Evolutionary conservation across 345 rosid genomes (phyloP).

Genomic region (Camelina neglecta): DNA sequence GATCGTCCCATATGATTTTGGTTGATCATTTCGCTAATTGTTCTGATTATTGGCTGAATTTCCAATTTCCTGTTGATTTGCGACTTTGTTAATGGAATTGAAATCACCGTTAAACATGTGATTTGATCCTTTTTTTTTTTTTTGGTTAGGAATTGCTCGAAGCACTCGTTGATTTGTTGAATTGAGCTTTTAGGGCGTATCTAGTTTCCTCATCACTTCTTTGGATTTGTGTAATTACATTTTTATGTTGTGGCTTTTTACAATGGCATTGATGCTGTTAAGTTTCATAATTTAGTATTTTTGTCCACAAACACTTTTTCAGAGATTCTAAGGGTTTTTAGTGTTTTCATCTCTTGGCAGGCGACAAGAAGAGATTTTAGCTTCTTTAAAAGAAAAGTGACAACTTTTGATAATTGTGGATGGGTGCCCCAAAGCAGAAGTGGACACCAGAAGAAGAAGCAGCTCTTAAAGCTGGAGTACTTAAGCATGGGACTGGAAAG

Average conservation of each 20-base stretch:
- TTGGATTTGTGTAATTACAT: constrained; percentile 10
- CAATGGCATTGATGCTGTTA: neutral
- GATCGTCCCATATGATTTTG: constrained; percentile 15
- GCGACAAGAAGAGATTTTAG: constrained; percentile 1
- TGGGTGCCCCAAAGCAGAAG: constrained; percentile 99
- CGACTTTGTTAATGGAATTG: neutral
- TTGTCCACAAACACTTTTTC: neutral
- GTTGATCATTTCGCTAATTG: neutral
- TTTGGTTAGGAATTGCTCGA: neutral
- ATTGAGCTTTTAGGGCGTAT: constrained; percentile 12
- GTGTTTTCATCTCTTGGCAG: constrained; percentile 40
- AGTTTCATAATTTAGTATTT: neutral
- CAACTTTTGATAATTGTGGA: constrained; percentile 40
- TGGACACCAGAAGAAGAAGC: constrained; percentile 99
- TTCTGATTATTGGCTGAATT: constrained; percentile 10
- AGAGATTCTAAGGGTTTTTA: constrained; percentile 27
- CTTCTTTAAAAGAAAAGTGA: constrained; percentile 1
- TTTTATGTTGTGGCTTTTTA: constrained; percentile 11
- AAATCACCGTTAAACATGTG: constrained; percentile 5
- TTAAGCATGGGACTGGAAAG: constrained; percentile 93
- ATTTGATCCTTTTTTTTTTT: neutral
- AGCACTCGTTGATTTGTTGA: constrained; percentile 11
- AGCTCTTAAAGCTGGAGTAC: constrained; percentile 93
- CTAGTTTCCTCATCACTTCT: neutral
- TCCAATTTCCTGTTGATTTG: constrained; percentile 5